Conservation (phyloP, 352 stramenopile species). For the Aphanomyces euteiches region DNA sequence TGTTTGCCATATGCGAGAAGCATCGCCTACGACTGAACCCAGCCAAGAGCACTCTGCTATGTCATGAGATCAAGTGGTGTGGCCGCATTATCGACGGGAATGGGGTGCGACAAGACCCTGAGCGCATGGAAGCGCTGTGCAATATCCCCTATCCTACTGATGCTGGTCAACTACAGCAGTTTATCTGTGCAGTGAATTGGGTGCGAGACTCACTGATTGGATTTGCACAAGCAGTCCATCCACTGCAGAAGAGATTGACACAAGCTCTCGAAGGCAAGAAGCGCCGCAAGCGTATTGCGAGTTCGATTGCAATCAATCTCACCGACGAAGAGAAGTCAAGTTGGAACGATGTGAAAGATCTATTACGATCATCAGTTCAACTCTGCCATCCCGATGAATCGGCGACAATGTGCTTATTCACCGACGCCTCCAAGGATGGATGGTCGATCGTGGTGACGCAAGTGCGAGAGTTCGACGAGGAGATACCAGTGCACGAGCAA, state of each 20-base stretch:
- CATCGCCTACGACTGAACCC: constrained; percentile 34
- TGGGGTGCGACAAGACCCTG: constrained; percentile 11
- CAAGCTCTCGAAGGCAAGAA: not conserved
- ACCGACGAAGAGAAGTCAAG: not conserved
- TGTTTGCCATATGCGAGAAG: constrained; percentile 28
- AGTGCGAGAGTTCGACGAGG: constrained; percentile 29
- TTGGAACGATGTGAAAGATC: not conserved
- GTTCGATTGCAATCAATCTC: not conserved
- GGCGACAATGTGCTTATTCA: constrained; percentile 15
- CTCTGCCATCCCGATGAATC: too few species aligned
- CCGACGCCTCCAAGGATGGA: constrained; percentile 26
- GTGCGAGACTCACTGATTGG: not conserved
- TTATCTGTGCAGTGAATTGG: constrained; percentile 6
- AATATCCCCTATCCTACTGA: constrained; percentile 28
- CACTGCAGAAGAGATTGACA: not conserved
- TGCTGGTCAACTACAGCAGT: constrained; percentile 29
- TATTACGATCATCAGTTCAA: too few species aligned
- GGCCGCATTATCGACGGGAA: constrained; percentile 21
- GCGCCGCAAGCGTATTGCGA: not conserved
- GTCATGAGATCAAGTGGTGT: constrained; percentile 29
- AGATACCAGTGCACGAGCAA: constrained; percentile 27
- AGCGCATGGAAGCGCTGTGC: constrained; percentile 18
- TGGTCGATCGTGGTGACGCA: constrained; percentile 31
- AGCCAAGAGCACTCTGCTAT: constrained; percentile 33
- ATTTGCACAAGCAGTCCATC: not conserved